phyloP scores from a whole-genome alignment of 73 alveolate genomes.

The Symbiodinium pilosum region DNA sequence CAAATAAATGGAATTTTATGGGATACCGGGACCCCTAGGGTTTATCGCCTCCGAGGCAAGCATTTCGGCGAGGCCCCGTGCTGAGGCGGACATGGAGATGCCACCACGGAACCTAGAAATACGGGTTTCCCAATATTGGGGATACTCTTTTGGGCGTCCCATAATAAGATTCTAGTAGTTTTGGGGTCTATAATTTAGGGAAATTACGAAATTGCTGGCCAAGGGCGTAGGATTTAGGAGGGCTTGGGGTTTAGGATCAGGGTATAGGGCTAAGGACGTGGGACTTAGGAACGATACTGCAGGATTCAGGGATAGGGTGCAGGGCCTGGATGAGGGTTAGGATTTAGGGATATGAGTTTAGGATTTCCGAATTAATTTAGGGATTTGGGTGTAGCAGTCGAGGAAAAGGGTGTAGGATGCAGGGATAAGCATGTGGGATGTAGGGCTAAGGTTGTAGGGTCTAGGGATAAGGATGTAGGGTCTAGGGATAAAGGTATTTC shows the following conservation, averaged over 20 bases:
- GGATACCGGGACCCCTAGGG: too few relatives aligned
- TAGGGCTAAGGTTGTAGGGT: too few relatives aligned
- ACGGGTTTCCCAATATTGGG: neutral
- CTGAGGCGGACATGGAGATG: conserved; percentile 78
- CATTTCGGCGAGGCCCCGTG: conserved; percentile 74
- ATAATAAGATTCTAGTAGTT: neutral
- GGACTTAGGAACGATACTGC: neutral
- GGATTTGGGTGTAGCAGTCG: neutral
- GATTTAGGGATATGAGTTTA: neutral
- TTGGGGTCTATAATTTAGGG: neutral
- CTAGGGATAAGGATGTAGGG: too few relatives aligned
- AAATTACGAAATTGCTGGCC: neutral
- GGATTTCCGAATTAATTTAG: neutral
- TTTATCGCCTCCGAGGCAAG: conserved; percentile 46
- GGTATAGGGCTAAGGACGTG: neutral
- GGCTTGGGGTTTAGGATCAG: too few relatives aligned
- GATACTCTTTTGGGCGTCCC: too few relatives aligned
- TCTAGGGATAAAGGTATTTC: too few relatives aligned
- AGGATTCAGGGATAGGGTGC: neutral
- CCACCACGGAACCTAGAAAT: conserved; percentile 79
- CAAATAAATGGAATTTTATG: too few relatives aligned
- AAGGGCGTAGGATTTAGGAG: neutral
- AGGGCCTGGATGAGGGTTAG: neutral
- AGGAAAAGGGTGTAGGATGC: too few relatives aligned
- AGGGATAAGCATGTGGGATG: too few relatives aligned